Evolutionary conservation across 306 rosid species (phyloP), one percentile per base, ranked within the genome.

Genomic region (Aeschynomene evenia): DNA sequence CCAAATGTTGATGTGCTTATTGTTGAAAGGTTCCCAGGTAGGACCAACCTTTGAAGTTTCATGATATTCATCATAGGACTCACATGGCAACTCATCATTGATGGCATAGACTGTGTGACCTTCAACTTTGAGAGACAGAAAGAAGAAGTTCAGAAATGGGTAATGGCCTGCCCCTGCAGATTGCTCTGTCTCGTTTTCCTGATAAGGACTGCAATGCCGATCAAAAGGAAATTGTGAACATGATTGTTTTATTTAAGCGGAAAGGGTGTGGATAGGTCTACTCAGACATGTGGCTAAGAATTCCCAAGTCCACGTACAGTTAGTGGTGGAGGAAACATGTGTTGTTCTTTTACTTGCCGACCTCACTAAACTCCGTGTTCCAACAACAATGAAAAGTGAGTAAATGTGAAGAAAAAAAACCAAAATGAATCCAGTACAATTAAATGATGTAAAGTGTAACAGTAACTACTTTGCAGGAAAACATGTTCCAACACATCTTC

Each of bases 101-200:
- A 68, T 56, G 84, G 76, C 23, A 43, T 66, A 84, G 23, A 80
- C 66, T 37, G 78, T 51, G 82, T 59, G 52, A 87, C 86, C 51
- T 60, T 61, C 10, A 49, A 36, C 31, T 73, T 5, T 40, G 31
- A 46, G 26, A 18, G 24, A 11, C 1, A 14, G 42, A 39, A 64
- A 50, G 61, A 33, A 22, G 68, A 23, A 56, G 57, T 43, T 18
- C 5, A 36, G 26, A 20, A 22, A 14, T 42, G 21, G 29, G 13
- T 63, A 31, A 48, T 66, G 59, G 10, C 46, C 59, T 42, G 50
- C 12, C 62, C 20, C 21, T 40, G 33, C 34, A 39, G 8, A 16
- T 19, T 19, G 11, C 22, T 58, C 66, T 43, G 28, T 68, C 52
- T 12, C 1, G 19, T 20, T 29, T 28, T 6, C 5, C 31, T 1